Base-by-base conservation (phyloP, 768 basidiomycete species). In the Boletus tylopilopsis region DNA sequence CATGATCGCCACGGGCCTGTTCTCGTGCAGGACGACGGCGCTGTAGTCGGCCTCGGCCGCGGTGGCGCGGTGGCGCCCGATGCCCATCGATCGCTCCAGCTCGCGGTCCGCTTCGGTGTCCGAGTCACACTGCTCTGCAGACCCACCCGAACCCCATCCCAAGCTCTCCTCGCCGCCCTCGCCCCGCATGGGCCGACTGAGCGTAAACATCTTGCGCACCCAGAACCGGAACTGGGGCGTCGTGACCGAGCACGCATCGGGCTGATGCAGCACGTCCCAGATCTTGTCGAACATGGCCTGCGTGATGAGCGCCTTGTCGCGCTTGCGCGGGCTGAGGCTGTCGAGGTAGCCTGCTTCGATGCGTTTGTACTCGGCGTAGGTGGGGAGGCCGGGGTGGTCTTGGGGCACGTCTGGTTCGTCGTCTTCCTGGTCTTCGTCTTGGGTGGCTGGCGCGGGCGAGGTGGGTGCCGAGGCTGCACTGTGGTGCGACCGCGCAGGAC, bases 161-260 rank as follows among this genome's bases (percentile, higher is more conserved):
- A 64, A 50, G 39, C 60, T 48, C 21, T 49, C 25, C 19, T 9
- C 51, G 8, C 10, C 0, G 7, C 46, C 11, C 12, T 47, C 32
- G 46, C 25, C n/a, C 4, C 41, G 22, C 33, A n/a, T 18, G 2
- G 46, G 53, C 37, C 69, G 69, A 56, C 74, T 73, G 7, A 84
- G 58, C 37, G 67, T 71, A 63, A 91, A 91, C 82, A 85, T 90
- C 73, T 87, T 87, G 59, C 87, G 82, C 12, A 82, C 87, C 88
- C 88, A 90, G 67, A 83, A 88, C 35, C 86, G 78, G 64, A 90
- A 90, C 60, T 89, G 86, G 1, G 87, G 77, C 2, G 79, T 82
- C 36, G 66, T 68, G 45, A 74, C 50, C 51, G 73, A 71, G 21
- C 71, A 71, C 23, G 71, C 64, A 1, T 76, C 72, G 6, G 81